Percentiles rank a stretch among this genome's conserved stretches.
phyloP scores from a whole-genome alignment of 202 grass and related monocot species.

The Setaria italica region DNA sequence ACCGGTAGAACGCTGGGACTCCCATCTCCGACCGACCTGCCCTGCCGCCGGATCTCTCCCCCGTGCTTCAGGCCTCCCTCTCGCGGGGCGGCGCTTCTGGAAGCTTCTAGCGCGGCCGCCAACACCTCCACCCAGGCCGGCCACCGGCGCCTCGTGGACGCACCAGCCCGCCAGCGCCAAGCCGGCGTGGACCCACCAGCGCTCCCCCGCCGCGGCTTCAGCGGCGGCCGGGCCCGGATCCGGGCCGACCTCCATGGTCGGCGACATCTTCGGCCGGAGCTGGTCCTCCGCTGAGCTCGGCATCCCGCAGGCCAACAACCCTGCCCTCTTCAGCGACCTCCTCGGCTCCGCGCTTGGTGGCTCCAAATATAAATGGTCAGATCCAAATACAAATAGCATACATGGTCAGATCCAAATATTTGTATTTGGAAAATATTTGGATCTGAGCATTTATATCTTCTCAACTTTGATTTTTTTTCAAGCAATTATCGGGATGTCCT shows the following conservation, averaged over 20 bases:
- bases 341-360: slow-evolving; percentile 80
- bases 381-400: too few species aligned
- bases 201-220: slow-evolving; percentile 44
- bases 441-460: too few species aligned
- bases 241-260: slow-evolving; percentile 84
- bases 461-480: too few species aligned
- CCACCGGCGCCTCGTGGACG: slow-evolving; percentile 53
- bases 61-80: slow-evolving; percentile 31
- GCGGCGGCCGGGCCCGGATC: slow-evolving; percentile 45
- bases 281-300: slow-evolving; percentile 75
- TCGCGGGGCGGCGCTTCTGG: slow-evolving; percentile 44
- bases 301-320: slow-evolving; percentile 70
- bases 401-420: too few species aligned
- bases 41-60: slow-evolving; percentile 38
- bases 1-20: slow-evolving; percentile 96
- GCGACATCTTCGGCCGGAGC: slow-evolving; percentile 90
- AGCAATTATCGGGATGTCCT: too few species aligned
- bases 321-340: slow-evolving; percentile 91
- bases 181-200: slow-evolving; percentile 74
- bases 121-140: slow-evolving; percentile 44
- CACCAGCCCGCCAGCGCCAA: slow-evolving; percentile 58
- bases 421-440: too few species aligned
- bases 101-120: slow-evolving; percentile 43
- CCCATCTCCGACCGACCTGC: slow-evolving; percentile 60
- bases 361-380: background rate